phyloP scores from a whole-genome alignment of 148 eudicot species.

The Spergularia marina region DNA sequence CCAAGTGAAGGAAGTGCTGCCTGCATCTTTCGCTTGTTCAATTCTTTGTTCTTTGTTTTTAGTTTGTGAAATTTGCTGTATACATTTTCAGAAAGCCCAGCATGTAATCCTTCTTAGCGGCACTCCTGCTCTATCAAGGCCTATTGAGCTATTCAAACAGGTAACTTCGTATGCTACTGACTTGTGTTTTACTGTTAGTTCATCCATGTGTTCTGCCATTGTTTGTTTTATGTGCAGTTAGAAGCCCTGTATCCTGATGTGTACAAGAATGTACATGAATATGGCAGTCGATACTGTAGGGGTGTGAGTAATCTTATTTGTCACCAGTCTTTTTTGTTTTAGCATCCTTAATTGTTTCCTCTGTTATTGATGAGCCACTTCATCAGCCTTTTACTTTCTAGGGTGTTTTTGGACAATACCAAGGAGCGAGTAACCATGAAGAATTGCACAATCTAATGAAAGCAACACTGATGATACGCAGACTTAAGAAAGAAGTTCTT shows the following conservation, averaged over 20 bases:
- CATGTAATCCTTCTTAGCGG: constrained; percentile 87
- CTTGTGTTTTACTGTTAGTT: not conserved
- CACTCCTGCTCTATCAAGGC: constrained; percentile 97
- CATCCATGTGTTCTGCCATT: not conserved
- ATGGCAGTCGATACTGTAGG: constrained; percentile 95
- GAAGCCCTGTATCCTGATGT: constrained; percentile 92
- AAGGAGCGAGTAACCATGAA: constrained; percentile 96
- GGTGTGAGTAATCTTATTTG: constrained; percentile 63
- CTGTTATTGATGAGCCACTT: not conserved
- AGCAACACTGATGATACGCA: constrained; percentile 95
- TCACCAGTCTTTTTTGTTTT: not conserved
- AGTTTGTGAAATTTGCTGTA: constrained; percentile 10
- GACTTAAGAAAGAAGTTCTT: constrained; percentile 94
- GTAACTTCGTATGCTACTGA: constrained; percentile 29
- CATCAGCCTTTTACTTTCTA: constrained; percentile 20
- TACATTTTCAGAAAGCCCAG: constrained; percentile 70
- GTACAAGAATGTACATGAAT: constrained; percentile 85
- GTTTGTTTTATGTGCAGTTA: constrained; percentile 41
- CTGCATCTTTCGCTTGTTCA: not conserved
- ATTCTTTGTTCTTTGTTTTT: not conserved
- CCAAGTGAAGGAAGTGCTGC: constrained; percentile 1
- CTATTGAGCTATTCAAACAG: constrained; percentile 93
- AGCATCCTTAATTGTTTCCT: not conserved
- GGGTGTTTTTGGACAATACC: constrained; percentile 90
- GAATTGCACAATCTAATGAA: constrained; percentile 93